Conservation (phyloP, 2,329 filamentous ascomycete species). For the Endothia cerciana region DNA sequence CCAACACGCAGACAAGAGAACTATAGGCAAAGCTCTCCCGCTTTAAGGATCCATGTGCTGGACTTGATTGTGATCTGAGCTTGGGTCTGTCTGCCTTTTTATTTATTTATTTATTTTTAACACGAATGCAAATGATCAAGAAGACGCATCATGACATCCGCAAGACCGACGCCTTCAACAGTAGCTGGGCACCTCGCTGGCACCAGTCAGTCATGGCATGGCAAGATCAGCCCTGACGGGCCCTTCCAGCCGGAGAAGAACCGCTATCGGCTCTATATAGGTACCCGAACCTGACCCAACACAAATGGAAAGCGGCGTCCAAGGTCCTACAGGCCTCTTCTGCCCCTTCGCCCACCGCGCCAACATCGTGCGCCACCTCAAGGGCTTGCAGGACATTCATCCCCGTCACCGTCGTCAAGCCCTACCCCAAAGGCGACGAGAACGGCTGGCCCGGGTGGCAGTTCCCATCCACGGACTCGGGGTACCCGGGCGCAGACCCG, state of each 20-base stretch:
- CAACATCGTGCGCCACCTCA: slow-evolving; percentile 61
- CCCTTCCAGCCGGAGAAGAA: slow-evolving; percentile 34
- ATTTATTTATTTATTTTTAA: no score
- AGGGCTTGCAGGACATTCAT: slow-evolving; percentile 59
- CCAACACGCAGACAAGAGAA: no score
- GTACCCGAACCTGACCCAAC: slow-evolving; percentile 19
- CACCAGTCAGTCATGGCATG: slow-evolving; percentile 35
- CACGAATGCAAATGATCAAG: no score
- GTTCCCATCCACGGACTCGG: slow-evolving; percentile 55
- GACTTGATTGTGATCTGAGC: no score
- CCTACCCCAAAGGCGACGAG: slow-evolving; percentile 68
- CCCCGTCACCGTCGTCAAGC: slow-evolving; percentile 61
- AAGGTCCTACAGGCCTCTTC: slow-evolving; percentile 56
- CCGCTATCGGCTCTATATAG: slow-evolving; percentile 38
- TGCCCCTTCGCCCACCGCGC: slow-evolving; percentile 67
- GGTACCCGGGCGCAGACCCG: slow-evolving; percentile 62
- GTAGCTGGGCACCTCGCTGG: slow-evolving; percentile 20
- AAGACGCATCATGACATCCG: slow-evolving; percentile 23
- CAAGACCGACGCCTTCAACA: slow-evolving; percentile 16
- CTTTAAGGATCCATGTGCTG: neutral
- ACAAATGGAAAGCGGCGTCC: neutral
- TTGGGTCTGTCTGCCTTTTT: no score
- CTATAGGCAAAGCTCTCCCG: neutral
- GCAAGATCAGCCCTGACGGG: slow-evolving; percentile 33
- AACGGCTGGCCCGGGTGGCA: slow-evolving; percentile 67